These are phyloP conservation scores for Zygoascus biomembranicola DNA, from an alignment of 805 yeast genomes.

Conservation along the genomic window DNA sequence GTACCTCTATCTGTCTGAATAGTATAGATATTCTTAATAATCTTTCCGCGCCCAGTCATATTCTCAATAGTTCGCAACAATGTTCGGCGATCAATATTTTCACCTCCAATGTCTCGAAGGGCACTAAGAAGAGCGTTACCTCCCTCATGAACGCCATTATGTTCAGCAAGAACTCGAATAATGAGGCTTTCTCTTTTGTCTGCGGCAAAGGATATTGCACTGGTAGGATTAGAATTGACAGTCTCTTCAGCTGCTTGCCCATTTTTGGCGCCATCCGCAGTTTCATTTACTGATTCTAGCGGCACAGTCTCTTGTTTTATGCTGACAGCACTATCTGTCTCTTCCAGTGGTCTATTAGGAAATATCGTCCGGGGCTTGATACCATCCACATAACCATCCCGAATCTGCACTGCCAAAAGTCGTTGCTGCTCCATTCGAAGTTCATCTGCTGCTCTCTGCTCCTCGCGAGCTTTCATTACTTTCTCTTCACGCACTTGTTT, in stretches of 20 bases:
- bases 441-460: not conserved
- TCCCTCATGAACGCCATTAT: constrained; percentile 40
- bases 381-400: not conserved
- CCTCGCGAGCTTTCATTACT: not conserved
- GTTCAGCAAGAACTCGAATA: constrained; percentile 34
- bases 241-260: too few species aligned
- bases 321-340: not conserved
- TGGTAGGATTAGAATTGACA: not conserved
- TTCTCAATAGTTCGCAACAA: constrained; percentile 35
- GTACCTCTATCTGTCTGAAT: constrained; percentile 17
- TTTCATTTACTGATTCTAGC: not conserved
- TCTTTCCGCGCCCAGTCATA: constrained; percentile 29
- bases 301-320: not conserved
- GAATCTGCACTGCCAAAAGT: not conserved
- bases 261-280: not conserved
- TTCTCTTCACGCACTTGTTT: not conserved
- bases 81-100: constrained; percentile 49
- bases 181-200: constrained; percentile 38
- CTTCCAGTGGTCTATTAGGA: not conserved
- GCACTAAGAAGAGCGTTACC: constrained; percentile 34
- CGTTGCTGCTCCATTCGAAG: not conserved
- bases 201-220: constrained; percentile 34
- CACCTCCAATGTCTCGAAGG: constrained; percentile 21
- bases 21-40: constrained; percentile 23
- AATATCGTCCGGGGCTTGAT: not conserved